Base-by-base conservation (phyloP, 805 yeast genomes). In the Starmerella floris region DNA sequence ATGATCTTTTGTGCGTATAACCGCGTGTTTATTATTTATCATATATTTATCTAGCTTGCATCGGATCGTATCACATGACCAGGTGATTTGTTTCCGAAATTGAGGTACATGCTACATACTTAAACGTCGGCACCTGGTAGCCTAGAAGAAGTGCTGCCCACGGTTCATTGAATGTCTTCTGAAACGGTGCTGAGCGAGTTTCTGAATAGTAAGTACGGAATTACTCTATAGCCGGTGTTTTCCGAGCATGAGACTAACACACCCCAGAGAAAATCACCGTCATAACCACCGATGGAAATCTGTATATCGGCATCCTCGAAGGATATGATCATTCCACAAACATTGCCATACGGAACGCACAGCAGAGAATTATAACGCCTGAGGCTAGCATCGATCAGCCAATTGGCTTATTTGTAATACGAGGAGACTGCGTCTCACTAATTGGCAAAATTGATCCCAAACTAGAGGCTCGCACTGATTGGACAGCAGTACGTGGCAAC, bases 311-410 rank as follows among this genome's bases (percentile, higher is more conserved):
- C 6, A 46, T 47, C 1, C 55, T 62, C 20, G 60, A 59, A 23
- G 65, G 65, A 23, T 62, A 56, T 42, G 66, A 62, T 43, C 61
- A 60, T 34, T 40, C 62, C 25, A 61, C 64, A 2, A 62, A 62
- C 38, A 30, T 62, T n/a, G 51, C 58, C 8, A 51, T 62, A 17
- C 38, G 57, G 3, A 35, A 53, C 23, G 44, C 64, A 3, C 41
- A 54, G 35, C 59, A 55, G 33, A 52, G 66, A 6, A 40, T 52
- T 9, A 32, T 57, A 11, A 30, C 44, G 2, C 53, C 16, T 2
- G 25, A 28, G 17, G 15, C 53, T 0, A 39, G 57, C 2, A 49
- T 49, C 16, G 49, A 49, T 5, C 49, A 51, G 11, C 51, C 56
- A 15, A 44, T 61, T n/a, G 66, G 66, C 4, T 42, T 59, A 2